phyloP scores from a whole-genome alignment of 2,329 filamentous ascomycete genomes.

The Aspergillus neotritici region DNA sequence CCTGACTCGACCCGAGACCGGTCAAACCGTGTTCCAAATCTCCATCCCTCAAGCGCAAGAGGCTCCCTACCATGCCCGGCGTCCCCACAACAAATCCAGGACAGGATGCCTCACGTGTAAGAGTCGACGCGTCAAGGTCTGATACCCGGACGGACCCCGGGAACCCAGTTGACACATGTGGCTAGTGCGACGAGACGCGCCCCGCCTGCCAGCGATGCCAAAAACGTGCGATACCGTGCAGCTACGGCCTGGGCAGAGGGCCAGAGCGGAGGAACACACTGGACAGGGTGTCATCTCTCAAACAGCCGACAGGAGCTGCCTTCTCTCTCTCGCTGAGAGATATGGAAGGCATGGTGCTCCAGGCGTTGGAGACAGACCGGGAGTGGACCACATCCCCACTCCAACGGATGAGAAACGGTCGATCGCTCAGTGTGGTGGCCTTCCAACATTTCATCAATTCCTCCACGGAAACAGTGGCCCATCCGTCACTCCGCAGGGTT shows the following conservation, averaged over 20 bases:
- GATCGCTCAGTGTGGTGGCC: slow-evolving; percentile 8
- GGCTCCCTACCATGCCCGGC: slow-evolving; percentile 10
- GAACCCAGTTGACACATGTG: neutral
- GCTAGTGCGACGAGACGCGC: slow-evolving; percentile 27
- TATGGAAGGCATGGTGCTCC: slow-evolving; percentile 11
- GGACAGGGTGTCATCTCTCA: neutral
- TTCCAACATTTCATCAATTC: slow-evolving; percentile 19
- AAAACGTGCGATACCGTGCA: slow-evolving; percentile 18
- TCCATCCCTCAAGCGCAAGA: neutral
- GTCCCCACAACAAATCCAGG: slow-evolving; percentile 25
- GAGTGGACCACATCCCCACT: neutral
- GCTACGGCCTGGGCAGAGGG: slow-evolving; percentile 9
- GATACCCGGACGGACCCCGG: neutral
- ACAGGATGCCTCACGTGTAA: slow-evolving; percentile 26
- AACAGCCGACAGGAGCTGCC: neutral
- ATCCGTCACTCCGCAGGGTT: slow-evolving; percentile 12
- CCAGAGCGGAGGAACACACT: neutral
- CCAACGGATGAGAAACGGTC: too few relatives aligned
- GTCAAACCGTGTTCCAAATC: slow-evolving; percentile 12
- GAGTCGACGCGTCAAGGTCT: slow-evolving; percentile 26
- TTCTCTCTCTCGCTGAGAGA: slow-evolving; percentile 16
- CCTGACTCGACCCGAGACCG: too few relatives aligned
- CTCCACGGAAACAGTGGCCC: slow-evolving; percentile 10
- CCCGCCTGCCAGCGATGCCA: slow-evolving; percentile 23
- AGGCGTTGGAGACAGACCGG: slow-evolving; percentile 5